Conservation (phyloP, 1,139 yeast genomes). For the Blastobotrys proliferans region DNA sequence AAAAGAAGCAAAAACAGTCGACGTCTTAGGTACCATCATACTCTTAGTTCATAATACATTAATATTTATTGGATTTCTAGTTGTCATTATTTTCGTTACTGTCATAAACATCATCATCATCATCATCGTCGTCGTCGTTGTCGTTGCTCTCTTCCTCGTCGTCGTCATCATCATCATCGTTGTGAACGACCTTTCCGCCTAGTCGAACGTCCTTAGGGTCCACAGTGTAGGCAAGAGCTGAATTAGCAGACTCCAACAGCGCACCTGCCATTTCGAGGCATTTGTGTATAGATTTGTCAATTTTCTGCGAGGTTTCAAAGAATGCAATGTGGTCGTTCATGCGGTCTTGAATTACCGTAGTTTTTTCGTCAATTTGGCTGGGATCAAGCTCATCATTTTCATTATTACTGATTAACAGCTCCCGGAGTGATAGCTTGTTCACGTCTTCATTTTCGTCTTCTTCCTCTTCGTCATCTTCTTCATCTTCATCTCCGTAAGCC, state of each 20-base stretch:
- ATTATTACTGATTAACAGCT: conserved; percentile 7
- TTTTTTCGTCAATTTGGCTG: conserved; percentile 16
- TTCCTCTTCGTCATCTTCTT: conserved; percentile 10
- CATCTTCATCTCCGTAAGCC: conserved; percentile 15
- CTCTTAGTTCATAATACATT: background rate
- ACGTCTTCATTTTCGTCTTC: conserved; percentile 7
- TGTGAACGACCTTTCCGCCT: conserved; percentile 16
- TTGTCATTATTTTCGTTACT: background rate
- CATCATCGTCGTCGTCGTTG: conserved; percentile 2
- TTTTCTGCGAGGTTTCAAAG: conserved; percentile 24
- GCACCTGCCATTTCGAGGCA: conserved; percentile 24
- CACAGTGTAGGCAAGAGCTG: conserved; percentile 23
- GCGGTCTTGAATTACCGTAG: conserved; percentile 21
- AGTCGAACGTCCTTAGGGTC: conserved; percentile 23
- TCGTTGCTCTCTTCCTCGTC: conserved; percentile 6
- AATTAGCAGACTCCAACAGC: conserved; percentile 23
- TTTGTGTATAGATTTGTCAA: conserved; percentile 20
- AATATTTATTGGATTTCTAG: background rate
- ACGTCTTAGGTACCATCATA: background rate
- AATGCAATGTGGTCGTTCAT: conserved; percentile 25
- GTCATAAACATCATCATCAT: conserved; percentile 3
- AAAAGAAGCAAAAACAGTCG: too few species aligned
- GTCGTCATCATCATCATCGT: conserved; percentile 5
- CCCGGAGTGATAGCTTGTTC: conserved; percentile 1
- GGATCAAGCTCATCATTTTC: conserved; percentile 5